phyloP scores from a whole-genome alignment of 225 moss, liverwort and hornwort species.

The Polytrichum formosum region DNA sequence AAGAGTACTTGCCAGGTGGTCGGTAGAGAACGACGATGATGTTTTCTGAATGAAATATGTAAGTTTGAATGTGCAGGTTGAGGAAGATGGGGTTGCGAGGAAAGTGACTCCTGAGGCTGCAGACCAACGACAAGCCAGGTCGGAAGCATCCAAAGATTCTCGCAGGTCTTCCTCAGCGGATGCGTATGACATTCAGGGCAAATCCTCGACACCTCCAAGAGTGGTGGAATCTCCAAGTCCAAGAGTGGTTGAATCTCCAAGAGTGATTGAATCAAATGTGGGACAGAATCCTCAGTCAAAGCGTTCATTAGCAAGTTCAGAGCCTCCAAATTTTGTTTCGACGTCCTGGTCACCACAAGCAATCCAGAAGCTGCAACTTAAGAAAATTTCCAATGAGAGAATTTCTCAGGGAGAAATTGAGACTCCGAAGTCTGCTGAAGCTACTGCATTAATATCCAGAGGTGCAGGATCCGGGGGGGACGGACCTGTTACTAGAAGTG shows the following conservation, averaged over 20 bases:
- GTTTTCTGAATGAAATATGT: no score
- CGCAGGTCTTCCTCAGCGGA: constrained; percentile 40
- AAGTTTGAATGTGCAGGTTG: constrained; percentile 18
- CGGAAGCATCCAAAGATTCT: constrained; percentile 39
- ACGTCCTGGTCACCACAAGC: constrained; percentile 11
- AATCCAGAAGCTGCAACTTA: constrained; percentile 2
- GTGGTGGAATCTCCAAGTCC: constrained; percentile 2
- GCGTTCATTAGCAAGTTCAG: no score
- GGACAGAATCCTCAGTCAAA: no score
- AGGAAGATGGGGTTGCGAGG: constrained; percentile 26
- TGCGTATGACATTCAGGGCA: constrained; percentile 28
- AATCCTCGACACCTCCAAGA: constrained; percentile 22
- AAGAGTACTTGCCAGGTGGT: no score
- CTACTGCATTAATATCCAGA: constrained; percentile 33
- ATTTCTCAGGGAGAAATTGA: constrained; percentile 18
- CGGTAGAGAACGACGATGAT: no score
- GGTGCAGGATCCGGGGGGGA: neutral
- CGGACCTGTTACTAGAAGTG: neutral
- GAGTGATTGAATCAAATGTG: no score
- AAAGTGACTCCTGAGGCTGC: constrained; percentile 20
- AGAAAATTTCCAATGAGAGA: constrained; percentile 3
- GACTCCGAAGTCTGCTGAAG: constrained; percentile 22
- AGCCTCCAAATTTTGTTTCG: no score
- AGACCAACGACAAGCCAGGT: constrained; percentile 20
- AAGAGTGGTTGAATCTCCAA: no score